phyloP scores from a whole-genome alignment of 306 rosid species.

The Mimosa pudica region DNA sequence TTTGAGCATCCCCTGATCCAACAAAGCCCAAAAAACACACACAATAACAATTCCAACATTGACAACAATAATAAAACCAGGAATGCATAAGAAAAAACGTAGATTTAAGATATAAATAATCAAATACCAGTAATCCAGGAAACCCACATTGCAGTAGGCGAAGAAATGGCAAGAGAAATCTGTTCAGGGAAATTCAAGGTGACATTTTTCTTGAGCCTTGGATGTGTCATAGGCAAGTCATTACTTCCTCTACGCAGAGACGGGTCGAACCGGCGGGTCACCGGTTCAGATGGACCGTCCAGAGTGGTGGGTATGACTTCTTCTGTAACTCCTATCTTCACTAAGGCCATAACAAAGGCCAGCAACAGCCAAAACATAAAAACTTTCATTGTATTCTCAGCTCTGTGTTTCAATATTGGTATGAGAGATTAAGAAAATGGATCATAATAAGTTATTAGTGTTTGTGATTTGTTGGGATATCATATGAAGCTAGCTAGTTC shows the following conservation, averaged over 20 bases:
- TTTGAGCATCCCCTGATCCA: conserved; percentile 81
- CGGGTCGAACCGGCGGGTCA: conserved; percentile 65
- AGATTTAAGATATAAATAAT: conserved; percentile 10
- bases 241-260: conserved; percentile 72
- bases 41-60: conserved; percentile 26
- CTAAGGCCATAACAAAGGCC: conserved; percentile 35
- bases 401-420: conserved; percentile 1
- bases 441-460: not conserved
- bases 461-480: conserved; percentile 10
- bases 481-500: not conserved
- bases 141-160: conserved; percentile 82
- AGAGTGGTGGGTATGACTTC: conserved; percentile 68
- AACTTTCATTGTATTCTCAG: conserved; percentile 40
- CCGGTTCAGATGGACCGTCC: conserved; percentile 83
- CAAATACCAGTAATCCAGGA: conserved; percentile 89
- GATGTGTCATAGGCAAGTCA: conserved; percentile 87
- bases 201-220: conserved; percentile 78
- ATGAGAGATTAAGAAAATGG: not conserved
- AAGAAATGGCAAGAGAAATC: conserved; percentile 78
- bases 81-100: not conserved
- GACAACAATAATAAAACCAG: not conserved
- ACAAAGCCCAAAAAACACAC: not conserved
- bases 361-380: conserved; percentile 36
- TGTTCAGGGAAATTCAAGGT: conserved; percentile 77
- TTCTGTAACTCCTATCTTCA: conserved; percentile 39